Evolutionary conservation across 441 rosid species (phyloP), one percentile per base, ranked within the genome.

Genomic region (Populus hybrid): DNA sequence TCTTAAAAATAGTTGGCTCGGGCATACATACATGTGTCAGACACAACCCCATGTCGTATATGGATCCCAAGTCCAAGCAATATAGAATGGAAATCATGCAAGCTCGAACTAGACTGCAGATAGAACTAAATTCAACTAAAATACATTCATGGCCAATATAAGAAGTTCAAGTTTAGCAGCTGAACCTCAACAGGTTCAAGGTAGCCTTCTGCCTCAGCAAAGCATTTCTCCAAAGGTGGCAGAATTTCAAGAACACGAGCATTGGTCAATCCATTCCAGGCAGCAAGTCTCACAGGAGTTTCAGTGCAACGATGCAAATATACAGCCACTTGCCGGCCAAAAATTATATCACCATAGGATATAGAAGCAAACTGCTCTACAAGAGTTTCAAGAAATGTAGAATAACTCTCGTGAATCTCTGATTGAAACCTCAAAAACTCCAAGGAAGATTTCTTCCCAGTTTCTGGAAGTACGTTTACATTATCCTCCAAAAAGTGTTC

Each of bases 161-260:
- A 38, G 23, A 76, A 61, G 35, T 32, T 32, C 66, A 66, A 67
- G 78, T 72, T 72, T 30, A 53, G 72, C 65, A 72, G 21, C 68
- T 80, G 53, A 86, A 95, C 98, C 99, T 95, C 97, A 71, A 84
- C 67, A 18, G 97, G 98, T 84, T 89, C 97, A 2, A 95, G 95
- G 83, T 92, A 95, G 32, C 98, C 98, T 71, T 85, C 87, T 11
- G 91, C 90, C 75, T 81, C 80, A 67, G 87, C 92, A 75, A 90
- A 69, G 84, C 97, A 92, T 73, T 91, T 87, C 74, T 90, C 89
- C 57, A 92, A 66, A 50, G 93, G 88, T 4, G 97, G 97, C 75
- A 95, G 89, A 83, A 95, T 91, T 81, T 93, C 97, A 72, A 95
- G 96, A 78, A 88, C 98, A 79, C 70, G 89, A 76, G 91, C 82